Conservation (phyloP, 345 rosid species). For the Melaleuca quinquenervia region DNA sequence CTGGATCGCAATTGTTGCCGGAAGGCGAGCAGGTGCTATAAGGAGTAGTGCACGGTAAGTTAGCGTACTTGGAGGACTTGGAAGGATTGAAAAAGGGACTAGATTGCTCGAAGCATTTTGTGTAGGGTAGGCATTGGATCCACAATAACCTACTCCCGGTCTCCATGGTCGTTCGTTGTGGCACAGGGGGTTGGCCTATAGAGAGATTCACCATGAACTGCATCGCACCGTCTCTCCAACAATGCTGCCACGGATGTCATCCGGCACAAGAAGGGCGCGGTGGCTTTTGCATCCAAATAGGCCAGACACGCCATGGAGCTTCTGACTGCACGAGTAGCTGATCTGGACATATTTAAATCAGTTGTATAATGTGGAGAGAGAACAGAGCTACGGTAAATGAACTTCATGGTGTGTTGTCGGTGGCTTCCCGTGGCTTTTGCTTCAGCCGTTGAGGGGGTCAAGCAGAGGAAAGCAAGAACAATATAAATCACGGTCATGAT, state of each 20-base stretch:
- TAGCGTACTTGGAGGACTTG: slow-evolving; percentile 27
- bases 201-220: slow-evolving; percentile 35
- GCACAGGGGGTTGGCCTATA: slow-evolving; percentile 48
- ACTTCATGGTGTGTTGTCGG: background rate
- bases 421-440: background rate
- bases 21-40: background rate
- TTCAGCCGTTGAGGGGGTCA: background rate
- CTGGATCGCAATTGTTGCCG: background rate
- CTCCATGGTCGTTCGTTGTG: slow-evolving; percentile 40
- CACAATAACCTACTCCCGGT: slow-evolving; percentile 56
- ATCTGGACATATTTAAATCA: slow-evolving; percentile 5
- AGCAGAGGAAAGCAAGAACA: background rate
- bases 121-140: slow-evolving; percentile 46
- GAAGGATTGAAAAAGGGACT: slow-evolving; percentile 29
- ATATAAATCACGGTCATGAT: background rate
- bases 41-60: slow-evolving; percentile 16
- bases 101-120: slow-evolving; percentile 8
- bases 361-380: slow-evolving; percentile 12
- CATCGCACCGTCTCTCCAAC: slow-evolving; percentile 1
- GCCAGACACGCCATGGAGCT: slow-evolving; percentile 15
- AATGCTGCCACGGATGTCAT: slow-evolving; percentile 19
- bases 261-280: background rate
- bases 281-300: background rate
- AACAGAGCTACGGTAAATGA: slow-evolving; percentile 18
- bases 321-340: slow-evolving; percentile 3